Evolutionary conservation across 352 stramenopile species (phyloP), one percentile per base, ranked within the genome.

Genomic region (Hyphochytrium catenoides): DNA sequence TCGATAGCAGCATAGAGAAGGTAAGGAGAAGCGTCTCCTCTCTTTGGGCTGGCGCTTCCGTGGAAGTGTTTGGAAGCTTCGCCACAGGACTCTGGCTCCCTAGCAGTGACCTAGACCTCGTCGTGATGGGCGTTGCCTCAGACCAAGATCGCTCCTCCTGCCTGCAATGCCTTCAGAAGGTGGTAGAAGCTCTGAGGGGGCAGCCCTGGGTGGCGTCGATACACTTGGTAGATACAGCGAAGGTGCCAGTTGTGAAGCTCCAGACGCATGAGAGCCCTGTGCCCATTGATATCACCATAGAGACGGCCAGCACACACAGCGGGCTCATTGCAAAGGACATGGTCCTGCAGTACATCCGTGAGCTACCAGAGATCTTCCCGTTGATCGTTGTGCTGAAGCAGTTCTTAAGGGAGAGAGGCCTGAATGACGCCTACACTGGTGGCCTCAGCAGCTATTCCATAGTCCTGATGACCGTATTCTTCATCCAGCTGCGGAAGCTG

Each of bases 391-490:
- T 90, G 2, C 72, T 91, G 35, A 91, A 91, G 55, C 69, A 86
- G 34, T 47, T 91, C 12, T 52, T 91, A 26, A 66, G 71, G 7
- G 71, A 79, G 43, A 68, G 75, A 11, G 69, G 77, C 25, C 51
- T 91, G 8, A 90, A 91, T 43, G 74, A 91, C 44, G 69, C 72
- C 6, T 91, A 88, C 47, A 86, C 70, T 0, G 76, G 76, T 25
- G 76, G 76, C 1, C 52, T 91, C 2, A 87, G 70, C 38, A 87
- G 69, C 34, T 91, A 91, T 48, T 84, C 73, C 17, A 53, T 89
- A n/a, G 70, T 88, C 36, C 55, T 91, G 5, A 91, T 91, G 76
- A 64, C 89, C 37, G 69, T 84, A 35, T 67, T 81, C 41, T 81
- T 81, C 18, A 69, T 62, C 27, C 55, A 76, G 44, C 43, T 84